Evolutionary conservation across 2,329 filamentous ascomycete species (phyloP), one percentile per base, ranked within the genome.

Genomic region (Neophaeococcomyces aloes): DNA sequence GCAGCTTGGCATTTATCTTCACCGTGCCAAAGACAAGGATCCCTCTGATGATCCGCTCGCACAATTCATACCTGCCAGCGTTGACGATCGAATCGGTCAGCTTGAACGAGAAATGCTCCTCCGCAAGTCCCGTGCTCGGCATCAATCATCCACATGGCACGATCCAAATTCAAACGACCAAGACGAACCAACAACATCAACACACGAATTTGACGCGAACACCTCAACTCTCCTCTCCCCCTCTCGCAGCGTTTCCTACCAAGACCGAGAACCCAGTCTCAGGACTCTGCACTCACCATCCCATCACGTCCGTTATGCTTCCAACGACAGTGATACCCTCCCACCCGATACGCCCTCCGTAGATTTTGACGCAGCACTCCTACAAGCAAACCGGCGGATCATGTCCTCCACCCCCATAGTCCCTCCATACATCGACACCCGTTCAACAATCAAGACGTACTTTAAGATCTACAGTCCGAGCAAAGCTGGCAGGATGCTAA

Each of bases 391-490:
- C 50, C 59, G 44, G 34, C 53, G 48, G 21, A 14, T 42, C 11
- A 31, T 42, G 15, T 53, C 49, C 45, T 56, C 48, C 29, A 56
- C 66, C 3, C 62, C 71, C 0, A 67, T 71, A 0, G 56, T 77
- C 4, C 70, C 72, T 0, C 63, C 70, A 1, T 78, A 77, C 50
- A 66, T 73, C 27, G 74, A 78, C 51, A 65, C 62, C 2, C 63
- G 74, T 14, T 72, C 74, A 0, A 75, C 71, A 1, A 76, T 78
- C 56, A 71, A 70, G 53, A 77, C 74, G 0, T 78, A 78, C 52
- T 78, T 77, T 61, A 77, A 77, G 55, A 77, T 78, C 41, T 78
- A 76, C 59, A 69, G 64, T n/a, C 74, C 74, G 0, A 70, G 65
- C 17, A 74, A 75, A 50, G 74, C 72, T n/a, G 74, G 74, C 2